Conservation (phyloP, 495 filamentous ascomycete genomes). For the Penicillium alfredii region DNA sequence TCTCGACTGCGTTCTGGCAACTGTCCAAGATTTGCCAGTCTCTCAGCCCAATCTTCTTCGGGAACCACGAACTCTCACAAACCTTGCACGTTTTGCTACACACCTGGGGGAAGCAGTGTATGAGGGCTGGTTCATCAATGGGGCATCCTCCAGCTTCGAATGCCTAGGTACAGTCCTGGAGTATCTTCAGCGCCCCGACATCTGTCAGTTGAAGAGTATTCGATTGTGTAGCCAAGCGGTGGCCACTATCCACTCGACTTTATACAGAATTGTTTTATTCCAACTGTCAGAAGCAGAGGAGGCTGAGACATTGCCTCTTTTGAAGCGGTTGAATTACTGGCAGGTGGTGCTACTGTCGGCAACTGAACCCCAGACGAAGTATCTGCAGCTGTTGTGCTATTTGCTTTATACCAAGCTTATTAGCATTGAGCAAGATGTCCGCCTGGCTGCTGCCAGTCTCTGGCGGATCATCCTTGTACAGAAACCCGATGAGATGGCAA, state of each 20-base stretch:
- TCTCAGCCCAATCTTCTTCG: constrained; percentile 64
- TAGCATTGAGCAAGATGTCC: constrained; percentile 54
- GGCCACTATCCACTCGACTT: constrained; percentile 61
- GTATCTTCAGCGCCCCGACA: constrained; percentile 79
- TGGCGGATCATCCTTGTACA: constrained; percentile 91
- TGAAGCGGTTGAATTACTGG: constrained; percentile 90
- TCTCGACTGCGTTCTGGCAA: constrained; percentile 64
- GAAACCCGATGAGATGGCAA: constrained; percentile 76
- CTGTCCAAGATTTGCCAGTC: constrained; percentile 62
- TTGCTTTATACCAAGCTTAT: constrained; percentile 80
- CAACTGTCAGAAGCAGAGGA: constrained; percentile 78
- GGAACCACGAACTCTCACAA: constrained; percentile 79
- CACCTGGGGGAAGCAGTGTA: constrained; percentile 86
- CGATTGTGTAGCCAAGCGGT: constrained; percentile 80
- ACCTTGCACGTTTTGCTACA: constrained; percentile 69
- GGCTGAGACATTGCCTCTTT: constrained; percentile 55
- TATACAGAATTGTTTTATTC: constrained; percentile 72
- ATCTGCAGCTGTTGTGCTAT: constrained; percentile 80
- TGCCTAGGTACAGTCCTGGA: constrained; percentile 81
- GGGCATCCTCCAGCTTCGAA: constrained; percentile 68
- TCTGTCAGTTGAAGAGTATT: constrained; percentile 74
- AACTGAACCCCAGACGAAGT: constrained; percentile 65
- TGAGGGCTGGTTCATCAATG: constrained; percentile 92
- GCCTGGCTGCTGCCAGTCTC: constrained; percentile 72
- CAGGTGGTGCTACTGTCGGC: constrained; percentile 81